Base-by-base conservation (phyloP, 176 grass and related monocot genomes). In the Triticum turgidum region DNA sequence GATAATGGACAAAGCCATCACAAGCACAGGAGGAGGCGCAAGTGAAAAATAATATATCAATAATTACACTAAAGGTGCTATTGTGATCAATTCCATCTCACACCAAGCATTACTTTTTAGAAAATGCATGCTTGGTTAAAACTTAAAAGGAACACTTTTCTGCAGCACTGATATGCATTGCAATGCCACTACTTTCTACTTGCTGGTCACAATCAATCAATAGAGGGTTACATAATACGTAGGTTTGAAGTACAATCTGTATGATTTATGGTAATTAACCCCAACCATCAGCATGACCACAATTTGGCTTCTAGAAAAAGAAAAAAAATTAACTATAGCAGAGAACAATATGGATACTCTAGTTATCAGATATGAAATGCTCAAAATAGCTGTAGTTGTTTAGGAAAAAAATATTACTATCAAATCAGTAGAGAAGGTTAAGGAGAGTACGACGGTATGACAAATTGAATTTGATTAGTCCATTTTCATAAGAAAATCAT, bases 341-440 rank as follows among this genome's bases (percentile, higher is more conserved):
- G 44, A 45, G 9, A 45, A 45, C 44, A 63, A 73, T 37, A 11
- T 51, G 29, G 2, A 18, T 80, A 12, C 44, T 51, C 47, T 51
- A 51, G 29, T 5, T n/a, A 42, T 51, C 56, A 80, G 25, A 65
- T 64, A 79, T 51, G 37, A 35, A 71, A 79, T 15, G 11, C 33
- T 42, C 11, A 67, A 76, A 49, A 39, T 18, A 22, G 21, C 42
- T 44, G 34, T 35, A 44, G 42, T 44, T 44, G 42, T 44, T 44
- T 44, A 44, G 30, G 30, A 41, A 54, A 54, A 54, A 13, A 86
- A 91, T 90, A 66, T 98, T 52, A 81, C 95, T 87, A 87, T 91
- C 81, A 98, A 98, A 82, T 98, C 49, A 54, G 49, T 54, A 54
- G 49, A 54, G 49, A 54, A 41, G 49, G 49, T 54, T 54, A 54